Evolutionary conservation across 169 alveolate genomes (phyloP).

Genomic region (Cytauxzoon felis): DNA sequence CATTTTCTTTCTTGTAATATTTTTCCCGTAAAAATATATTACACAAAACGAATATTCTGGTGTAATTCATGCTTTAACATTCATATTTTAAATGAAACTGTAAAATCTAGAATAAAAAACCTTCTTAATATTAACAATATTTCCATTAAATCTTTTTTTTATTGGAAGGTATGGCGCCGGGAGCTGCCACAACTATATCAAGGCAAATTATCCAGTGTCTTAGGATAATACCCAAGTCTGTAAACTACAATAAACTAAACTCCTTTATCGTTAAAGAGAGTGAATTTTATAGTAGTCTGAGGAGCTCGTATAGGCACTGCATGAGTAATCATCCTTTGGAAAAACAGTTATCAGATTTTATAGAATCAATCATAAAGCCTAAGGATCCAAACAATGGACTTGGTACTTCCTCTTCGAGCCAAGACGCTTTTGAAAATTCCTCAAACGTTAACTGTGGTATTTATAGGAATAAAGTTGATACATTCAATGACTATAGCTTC

Average conservation of each 20-base stretch:
- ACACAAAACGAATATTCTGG: conserved; percentile 64
- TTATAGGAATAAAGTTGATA: no score
- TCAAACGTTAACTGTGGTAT: no score
- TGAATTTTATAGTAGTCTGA: background rate
- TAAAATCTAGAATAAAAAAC: conserved; percentile 11
- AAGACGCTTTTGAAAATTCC: no score
- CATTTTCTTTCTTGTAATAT: conserved; percentile 28
- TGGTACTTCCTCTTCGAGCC: no score
- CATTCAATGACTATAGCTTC: conserved; percentile 5
- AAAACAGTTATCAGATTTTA: background rate
- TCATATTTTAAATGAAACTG: conserved; percentile 6
- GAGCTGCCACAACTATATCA: conserved; percentile 9
- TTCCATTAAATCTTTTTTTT: conserved; percentile 17
- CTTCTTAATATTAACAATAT: background rate
- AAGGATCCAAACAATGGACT: no score
- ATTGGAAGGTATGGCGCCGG: conserved; percentile 33
- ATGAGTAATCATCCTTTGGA: conserved; percentile 1
- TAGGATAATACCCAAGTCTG: conserved; percentile 30
- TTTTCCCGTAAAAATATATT: conserved; percentile 63
- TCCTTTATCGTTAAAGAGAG: background rate
- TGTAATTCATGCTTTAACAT: conserved; percentile 62
- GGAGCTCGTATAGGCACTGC: conserved; percentile 1
- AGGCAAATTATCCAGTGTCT: conserved; percentile 34
- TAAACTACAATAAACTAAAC: conserved; percentile 6
- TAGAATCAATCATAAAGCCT: conserved; percentile 19